Evolutionary conservation across 2,329 filamentous ascomycete species (phyloP).

Genomic region (Colletotrichum liriopes): DNA sequence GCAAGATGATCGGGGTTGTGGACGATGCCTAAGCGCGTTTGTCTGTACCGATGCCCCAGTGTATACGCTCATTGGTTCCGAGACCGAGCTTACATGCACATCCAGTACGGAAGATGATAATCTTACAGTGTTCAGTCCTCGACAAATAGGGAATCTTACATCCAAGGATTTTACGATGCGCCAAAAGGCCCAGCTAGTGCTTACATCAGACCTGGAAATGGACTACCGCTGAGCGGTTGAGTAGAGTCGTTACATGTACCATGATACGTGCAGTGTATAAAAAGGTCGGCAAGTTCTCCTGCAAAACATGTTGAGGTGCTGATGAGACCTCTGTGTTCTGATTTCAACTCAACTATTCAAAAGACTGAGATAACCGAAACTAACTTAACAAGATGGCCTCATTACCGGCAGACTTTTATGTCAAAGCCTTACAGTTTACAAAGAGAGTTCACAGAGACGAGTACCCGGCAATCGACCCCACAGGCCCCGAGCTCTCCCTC

Average conservation of each 20-base stretch:
- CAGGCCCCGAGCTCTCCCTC: slow-evolving; percentile 55
- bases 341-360: too few relatives aligned
- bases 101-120: not conserved
- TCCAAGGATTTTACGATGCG: not conserved
- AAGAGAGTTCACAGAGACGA: not conserved
- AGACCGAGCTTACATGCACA: not conserved
- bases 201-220: not conserved
- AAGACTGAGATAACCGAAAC: too few relatives aligned
- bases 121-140: not conserved
- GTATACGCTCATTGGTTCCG: not conserved
- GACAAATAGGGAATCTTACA: not conserved
- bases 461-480: slow-evolving; percentile 53
- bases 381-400: not conserved
- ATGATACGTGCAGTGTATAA: too few relatives aligned
- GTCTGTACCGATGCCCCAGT: not conserved
- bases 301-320: too few relatives aligned
- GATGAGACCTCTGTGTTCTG: too few relatives aligned
- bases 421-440: slow-evolving; percentile 24
- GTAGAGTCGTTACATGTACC: too few relatives aligned
- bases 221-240: too few relatives aligned
- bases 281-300: too few relatives aligned
- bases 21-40: not conserved
- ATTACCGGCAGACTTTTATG: slow-evolving; percentile 1
- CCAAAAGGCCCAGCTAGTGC: not conserved
- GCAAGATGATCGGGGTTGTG: slow-evolving; percentile 13